Evolutionary conservation across 352 stramenopile genomes (phyloP), one percentile per base, ranked within the genome.

Genomic region (Pythium sp.): DNA sequence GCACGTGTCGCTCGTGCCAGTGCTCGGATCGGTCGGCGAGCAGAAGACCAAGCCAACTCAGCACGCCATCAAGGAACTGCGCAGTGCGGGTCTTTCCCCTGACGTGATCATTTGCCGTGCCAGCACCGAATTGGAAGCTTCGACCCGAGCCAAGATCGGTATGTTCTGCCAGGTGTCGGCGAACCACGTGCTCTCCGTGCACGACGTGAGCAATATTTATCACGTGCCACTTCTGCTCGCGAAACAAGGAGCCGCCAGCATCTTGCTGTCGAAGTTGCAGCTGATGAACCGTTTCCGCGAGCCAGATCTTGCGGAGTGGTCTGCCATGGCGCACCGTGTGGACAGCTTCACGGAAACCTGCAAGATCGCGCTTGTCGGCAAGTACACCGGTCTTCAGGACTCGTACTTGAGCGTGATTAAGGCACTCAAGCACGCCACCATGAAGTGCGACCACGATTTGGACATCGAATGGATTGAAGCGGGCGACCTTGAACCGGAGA

Each of bases 11-110:
- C 86, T 99, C 3, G 97, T 99, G 57, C 98, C 98, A 0, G 95
- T 99, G 61, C 90, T 99, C 34, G 97, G 97, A 3, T 97, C 89
- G n/a, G 96, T 99, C 20, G 97, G 97, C 41, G 98, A 99, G 83
- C 98, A 99, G 86, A 99, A 99, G 87, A 99, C 98, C 20, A 99
- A 99, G 86, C 98, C 98, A 0, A 99, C 98, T 51, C 98, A 99
- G 86, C 98, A 99, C 81, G 97, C 96, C 20, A 98, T 99, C 69
- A 98, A 98, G 72, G 97, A 99, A 84, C 88, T 99, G 59, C 84
- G 97, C 38, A 97, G 83, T 26, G 86, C 99, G 20, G 98, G 98
- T 64, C 79, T 99, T 9, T 93, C 88, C 58, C 97, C 98, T 0
- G 94, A 98, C 60, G 87, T 99, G 9, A 99, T 99, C 68, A 98